Evolutionary conservation across 2,329 filamentous ascomycete genomes (phyloP).

Genomic region (Paecilomyces formosus): DNA sequence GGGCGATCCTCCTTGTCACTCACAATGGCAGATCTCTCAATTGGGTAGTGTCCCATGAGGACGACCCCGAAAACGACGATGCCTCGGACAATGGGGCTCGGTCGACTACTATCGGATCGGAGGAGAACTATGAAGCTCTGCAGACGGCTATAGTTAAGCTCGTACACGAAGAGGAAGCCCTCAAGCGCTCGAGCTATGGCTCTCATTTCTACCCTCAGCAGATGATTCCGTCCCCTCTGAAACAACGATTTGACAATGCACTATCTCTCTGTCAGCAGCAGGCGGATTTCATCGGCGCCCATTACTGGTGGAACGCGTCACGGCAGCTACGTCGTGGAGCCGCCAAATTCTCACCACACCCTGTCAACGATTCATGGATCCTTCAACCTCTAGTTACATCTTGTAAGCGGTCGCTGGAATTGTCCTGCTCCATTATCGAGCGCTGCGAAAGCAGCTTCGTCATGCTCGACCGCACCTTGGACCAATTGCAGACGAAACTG

Average conservation of each 20-base stretch:
- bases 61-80: conserved; percentile 50
- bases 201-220: conserved; percentile 3
- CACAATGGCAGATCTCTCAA: conserved; percentile 63
- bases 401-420: conserved; percentile 23
- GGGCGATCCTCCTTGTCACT: conserved; percentile 75
- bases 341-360: conserved; percentile 42
- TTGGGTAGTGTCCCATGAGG: conserved; percentile 56
- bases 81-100: conserved; percentile 39
- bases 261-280: conserved; percentile 69
- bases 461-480: conserved; percentile 75
- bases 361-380: conserved; percentile 60
- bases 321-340: conserved; percentile 60
- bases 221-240: conserved; percentile 17
- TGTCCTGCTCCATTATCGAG: conserved; percentile 24
- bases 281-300: conserved; percentile 75
- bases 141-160: conserved; percentile 74
- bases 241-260: conserved; percentile 52
- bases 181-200: conserved; percentile 42
- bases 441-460: conserved; percentile 48
- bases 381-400: conserved; percentile 66
- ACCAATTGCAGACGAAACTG: conserved; percentile 65
- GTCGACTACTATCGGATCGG: conserved; percentile 48
- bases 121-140: conserved; percentile 73
- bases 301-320: conserved; percentile 77
- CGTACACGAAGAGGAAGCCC: conserved; percentile 75